A percentile compares a stretch with the other conserved stretches of the same genome.
Conservation (phyloP, 257 asterid species). For the Jaltomata sinuosa region DNA sequence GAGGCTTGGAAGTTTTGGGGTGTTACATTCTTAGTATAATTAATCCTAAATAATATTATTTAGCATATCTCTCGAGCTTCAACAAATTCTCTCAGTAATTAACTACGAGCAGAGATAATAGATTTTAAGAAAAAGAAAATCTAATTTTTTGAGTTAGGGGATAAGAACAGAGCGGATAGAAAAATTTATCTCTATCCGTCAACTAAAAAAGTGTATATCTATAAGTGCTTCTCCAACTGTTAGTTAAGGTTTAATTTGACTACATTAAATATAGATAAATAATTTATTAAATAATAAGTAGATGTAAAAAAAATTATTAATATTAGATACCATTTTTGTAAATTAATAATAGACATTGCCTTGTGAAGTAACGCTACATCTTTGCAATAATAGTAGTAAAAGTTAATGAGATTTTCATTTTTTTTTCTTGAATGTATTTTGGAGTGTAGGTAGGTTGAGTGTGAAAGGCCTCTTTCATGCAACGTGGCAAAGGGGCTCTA, state of each 20-base stretch:
- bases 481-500: background rate
- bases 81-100: background rate
- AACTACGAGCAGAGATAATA: background rate
- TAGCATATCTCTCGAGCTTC: background rate
- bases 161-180: background rate
- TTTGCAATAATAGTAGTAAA: background rate
- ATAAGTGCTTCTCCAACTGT: background rate
- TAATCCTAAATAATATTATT: too few relatives aligned
- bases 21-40: too few relatives aligned
- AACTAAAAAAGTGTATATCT: background rate
- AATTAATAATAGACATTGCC: background rate
- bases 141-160: background rate
- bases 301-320: too few relatives aligned
- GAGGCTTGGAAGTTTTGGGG: too few relatives aligned
- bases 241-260: background rate
- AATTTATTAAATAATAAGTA: background rate
- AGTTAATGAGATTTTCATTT: background rate
- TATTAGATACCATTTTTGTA: too few relatives aligned
- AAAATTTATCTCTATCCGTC: background rate
- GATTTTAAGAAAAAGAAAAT: background rate
- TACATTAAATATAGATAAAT: background rate
- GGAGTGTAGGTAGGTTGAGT: background rate
- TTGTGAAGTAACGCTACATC: background rate
- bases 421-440: background rate
- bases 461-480: background rate